Conservation (phyloP, 129 eudicot genomes). For the sunflower (Helianthus annuus) region HanXRQr2.0-SUNRISE NC_035439.2:20188725-20189224, state of each 20-base stretch:
- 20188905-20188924: slow-evolving; percentile 48
- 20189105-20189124: slow-evolving; percentile 94
- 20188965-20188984: slow-evolving; percentile 87
- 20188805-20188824: not conserved
- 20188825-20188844: too few relatives aligned
- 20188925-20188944: slow-evolving; percentile 85
- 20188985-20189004: slow-evolving; percentile 80
- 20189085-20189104: slow-evolving; percentile 85
- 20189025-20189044: slow-evolving; percentile 79
- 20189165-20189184: too few relatives aligned
- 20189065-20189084: slow-evolving; percentile 91
- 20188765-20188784: not conserved
- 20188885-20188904: not conserved
- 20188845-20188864: too few relatives aligned
- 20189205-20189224: too few relatives aligned
- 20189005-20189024: slow-evolving; percentile 98
- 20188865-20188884: not conserved
- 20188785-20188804: not conserved
- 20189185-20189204: too few relatives aligned
- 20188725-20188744: not conserved
- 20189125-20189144: slow-evolving; percentile 22
- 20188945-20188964: slow-evolving; percentile 87
- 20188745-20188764: not conserved
- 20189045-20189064: slow-evolving; percentile 89
- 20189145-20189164: not conserved